Evolutionary conservation across 2,329 filamentous ascomycete species (phyloP).

Genomic region (Penicillium sp.): DNA sequence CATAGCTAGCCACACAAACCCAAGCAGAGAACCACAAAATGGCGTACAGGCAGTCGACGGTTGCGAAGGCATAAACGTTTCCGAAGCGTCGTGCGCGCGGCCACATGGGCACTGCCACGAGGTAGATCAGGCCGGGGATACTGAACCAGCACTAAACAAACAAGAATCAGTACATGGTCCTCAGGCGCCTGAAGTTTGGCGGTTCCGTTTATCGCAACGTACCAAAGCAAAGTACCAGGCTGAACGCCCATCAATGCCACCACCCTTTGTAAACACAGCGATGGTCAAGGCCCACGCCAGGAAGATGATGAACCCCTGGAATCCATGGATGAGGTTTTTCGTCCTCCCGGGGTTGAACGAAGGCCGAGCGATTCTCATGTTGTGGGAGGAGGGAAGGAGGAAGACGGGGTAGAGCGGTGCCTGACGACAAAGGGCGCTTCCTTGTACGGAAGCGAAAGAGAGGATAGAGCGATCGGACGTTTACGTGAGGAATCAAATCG

Average conservation of each 20-base stretch:
- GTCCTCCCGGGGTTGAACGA: slow-evolving; percentile 41
- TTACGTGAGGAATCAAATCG: too few relatives aligned
- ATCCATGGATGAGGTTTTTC: slow-evolving; percentile 48
- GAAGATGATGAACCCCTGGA: slow-evolving; percentile 51
- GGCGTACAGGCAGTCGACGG: slow-evolving; percentile 47
- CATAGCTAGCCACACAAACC: slow-evolving; percentile 49
- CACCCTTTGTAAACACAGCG: slow-evolving; percentile 49
- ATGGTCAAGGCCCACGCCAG: slow-evolving; percentile 51
- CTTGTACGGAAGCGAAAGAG: too few relatives aligned
- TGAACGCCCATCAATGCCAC: slow-evolving; percentile 46
- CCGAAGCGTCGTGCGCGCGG: slow-evolving; percentile 50
- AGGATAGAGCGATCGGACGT: too few relatives aligned
- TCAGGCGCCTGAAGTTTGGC: too few relatives aligned
- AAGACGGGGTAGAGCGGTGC: too few relatives aligned
- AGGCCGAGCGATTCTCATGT: too few relatives aligned
- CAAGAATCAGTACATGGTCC: too few relatives aligned
- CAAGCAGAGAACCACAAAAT: slow-evolving; percentile 54
- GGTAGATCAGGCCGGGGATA: slow-evolving; percentile 51
- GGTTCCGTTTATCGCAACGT: too few relatives aligned
- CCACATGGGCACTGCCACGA: slow-evolving; percentile 54
- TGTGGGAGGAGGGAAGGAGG: too few relatives aligned
- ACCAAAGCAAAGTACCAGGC: slow-evolving; percentile 53
- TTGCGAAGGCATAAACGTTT: slow-evolving; percentile 53
- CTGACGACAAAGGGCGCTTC: too few relatives aligned
- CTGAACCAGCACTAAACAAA: slow-evolving; percentile 49